Base-by-base conservation (phyloP, 352 stramenopile genomes). In the Pythium plurisporium region DNA sequence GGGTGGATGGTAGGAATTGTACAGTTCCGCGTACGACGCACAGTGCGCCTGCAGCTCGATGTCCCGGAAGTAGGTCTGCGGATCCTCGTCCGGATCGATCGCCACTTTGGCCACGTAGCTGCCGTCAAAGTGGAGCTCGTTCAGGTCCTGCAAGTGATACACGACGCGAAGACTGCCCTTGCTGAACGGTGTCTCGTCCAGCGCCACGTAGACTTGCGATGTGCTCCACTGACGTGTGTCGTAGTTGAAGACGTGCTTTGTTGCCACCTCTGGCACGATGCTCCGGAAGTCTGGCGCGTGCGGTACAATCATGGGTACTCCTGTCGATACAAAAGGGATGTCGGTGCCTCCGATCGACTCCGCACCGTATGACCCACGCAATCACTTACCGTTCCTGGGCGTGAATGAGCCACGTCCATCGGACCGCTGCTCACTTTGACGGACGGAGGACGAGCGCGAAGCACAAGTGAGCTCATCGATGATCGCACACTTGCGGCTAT, bases 51-150 rank as follows among this genome's bases (percentile, higher is more conserved):
- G 86, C 19, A 94, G 65, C 66, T 96, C 86, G 42, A 91, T 91
- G 55, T 96, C 86, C 11, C 79, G 79, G 60, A 96, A 96, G 51
- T 96, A 96, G 50, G 85, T 94, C 54, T 93, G 79, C 36, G 85
- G 84, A 29, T 94, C 82, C 66, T 94, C 85, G 41, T 94, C 77
- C 10, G 82, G 84, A 45, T 96, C 83, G 44, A 96, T 94, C 12
- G 84, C 83, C 33, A 96, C 61, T 55, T 96, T 96, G 29, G 84
- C 84, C 8, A 96, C 85, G 55, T 90, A 91, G 42, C 69, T 92
- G n/a, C 61, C 67, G 26, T 59, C 47, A 51, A 63, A 59, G 20
- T 56, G 51, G 20, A 69, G 47, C 0, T 66, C 67, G 46, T 72
- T 80, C 43, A 87, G 25, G 44, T 88, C 79, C 45, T 89, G 81